A percentile compares a stretch with the other conserved stretches of the same genome.
Evolutionary conservation across 805 yeast species (phyloP).

Genomic region (Kluyveromyces siamensis): DNA sequence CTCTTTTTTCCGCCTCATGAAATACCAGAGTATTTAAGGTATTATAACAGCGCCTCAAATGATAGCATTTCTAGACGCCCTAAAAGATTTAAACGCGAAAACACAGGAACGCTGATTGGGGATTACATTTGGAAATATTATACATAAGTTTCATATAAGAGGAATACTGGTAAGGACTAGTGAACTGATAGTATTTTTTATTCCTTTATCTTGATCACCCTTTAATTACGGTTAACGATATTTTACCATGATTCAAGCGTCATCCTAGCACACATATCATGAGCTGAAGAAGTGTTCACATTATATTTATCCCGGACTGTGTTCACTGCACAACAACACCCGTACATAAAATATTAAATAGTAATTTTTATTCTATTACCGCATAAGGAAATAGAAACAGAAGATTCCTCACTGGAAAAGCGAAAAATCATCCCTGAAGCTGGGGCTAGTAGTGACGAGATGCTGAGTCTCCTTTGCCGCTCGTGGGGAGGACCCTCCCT

Average conservation of each 20-base stretch:
- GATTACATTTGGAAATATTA: constrained; percentile 2
- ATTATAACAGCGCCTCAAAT: background rate
- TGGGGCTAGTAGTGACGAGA: no score
- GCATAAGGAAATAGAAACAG: background rate
- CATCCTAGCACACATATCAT: no score
- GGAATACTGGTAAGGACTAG: background rate
- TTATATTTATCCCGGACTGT: background rate
- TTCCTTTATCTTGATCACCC: background rate
- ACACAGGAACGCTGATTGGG: background rate
- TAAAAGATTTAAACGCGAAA: background rate
- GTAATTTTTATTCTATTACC: background rate
- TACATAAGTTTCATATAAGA: background rate
- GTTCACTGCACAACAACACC: background rate
- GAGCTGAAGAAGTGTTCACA: no score
- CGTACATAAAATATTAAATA: background rate
- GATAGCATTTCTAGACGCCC: background rate
- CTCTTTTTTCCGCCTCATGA: constrained; percentile 1
- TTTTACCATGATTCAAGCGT: no score
- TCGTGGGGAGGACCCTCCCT: no score
- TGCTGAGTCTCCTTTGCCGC: no score
- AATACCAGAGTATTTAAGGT: background rate
- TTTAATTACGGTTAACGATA: background rate
- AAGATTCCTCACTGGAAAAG: background rate
- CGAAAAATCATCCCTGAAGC: no score
- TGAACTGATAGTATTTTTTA: no score